Base-by-base conservation (phyloP, 1,284 basidiomycete species). In the Ceratobasidium sp. region DNA sequence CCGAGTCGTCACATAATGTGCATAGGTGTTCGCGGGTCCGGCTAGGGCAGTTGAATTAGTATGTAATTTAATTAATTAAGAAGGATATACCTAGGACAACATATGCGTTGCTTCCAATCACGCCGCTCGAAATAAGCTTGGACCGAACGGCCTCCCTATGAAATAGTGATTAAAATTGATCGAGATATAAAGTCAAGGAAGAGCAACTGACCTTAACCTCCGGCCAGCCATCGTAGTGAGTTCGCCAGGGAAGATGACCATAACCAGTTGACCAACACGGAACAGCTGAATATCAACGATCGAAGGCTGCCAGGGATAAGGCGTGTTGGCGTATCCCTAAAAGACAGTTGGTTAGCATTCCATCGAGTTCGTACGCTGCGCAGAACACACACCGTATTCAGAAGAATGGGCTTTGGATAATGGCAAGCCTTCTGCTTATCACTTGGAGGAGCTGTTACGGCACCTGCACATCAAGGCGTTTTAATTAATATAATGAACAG, bases 21-120 rank as follows among this genome's bases (percentile, higher is more conserved):
- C 89, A 80, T 94, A 95, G 11, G 92, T 92, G 79, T 94, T 94
- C 0, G 92, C 92, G 20, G 94, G 94, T 6, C 93, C 94, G 23
- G 91, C 69, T 73, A 33, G 2, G 7, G 3, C 26, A 65, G 31
- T 2, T 49, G 63, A 47, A 33, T 65, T 28, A 65, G 45, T 3
- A 13, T n/a, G 8, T 33, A 49, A 20, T 5, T 20, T 49, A 45
- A 47, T 33, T 8, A 60, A 33, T 45, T 33, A 49, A 26, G 26
- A 49, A 15, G 31, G n/a, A 31, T 17, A 15, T 61, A 73, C 54
- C 90, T 71, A 93, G 84, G 60, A 93, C 91, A 76, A 94, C 90
- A 79, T 92, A 92, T 3, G 91, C 92, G 79, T 90, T 86, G 28
- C 89, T 82, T 49, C 88, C 89, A 76, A 95, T 82, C 65, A 94